Evolutionary conservation across 116 monocot species (phyloP).

Genomic region (Phalaenopsis hybrid): DNA sequence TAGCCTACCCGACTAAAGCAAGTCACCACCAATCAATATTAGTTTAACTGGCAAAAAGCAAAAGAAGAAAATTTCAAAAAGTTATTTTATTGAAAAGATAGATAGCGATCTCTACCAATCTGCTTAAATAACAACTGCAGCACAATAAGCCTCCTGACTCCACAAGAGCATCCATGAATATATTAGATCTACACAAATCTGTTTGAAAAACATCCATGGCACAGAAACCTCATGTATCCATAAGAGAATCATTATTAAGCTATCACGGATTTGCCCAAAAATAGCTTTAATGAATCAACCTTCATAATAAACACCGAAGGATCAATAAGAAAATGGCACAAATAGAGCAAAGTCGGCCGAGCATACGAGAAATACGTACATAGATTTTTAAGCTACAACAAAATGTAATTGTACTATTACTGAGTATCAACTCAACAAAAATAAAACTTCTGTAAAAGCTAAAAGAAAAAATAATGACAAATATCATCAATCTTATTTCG

Average conservation of each 20-base stretch:
- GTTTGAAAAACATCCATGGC: not conserved
- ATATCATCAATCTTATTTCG: not conserved
- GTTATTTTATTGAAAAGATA: not conserved
- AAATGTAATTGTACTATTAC: not conserved
- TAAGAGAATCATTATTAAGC: not conserved
- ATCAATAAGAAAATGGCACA: not conserved
- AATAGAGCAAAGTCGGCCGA: too few species aligned
- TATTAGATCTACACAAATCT: too few species aligned
- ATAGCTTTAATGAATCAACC: not conserved
- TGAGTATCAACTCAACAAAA: not conserved
- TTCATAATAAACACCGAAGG: not conserved
- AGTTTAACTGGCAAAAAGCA: not conserved
- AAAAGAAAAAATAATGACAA: not conserved
- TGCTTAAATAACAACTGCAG: not conserved
- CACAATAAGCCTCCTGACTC: not conserved
- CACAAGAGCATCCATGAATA: not conserved
- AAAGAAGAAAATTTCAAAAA: not conserved
- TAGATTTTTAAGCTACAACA: not conserved
- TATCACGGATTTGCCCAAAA: not conserved
- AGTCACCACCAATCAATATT: too few species aligned
- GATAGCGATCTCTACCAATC: not conserved
- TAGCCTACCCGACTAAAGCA: too few species aligned
- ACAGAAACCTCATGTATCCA: not conserved
- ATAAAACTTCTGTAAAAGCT: not conserved
- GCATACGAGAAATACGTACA: not conserved